Evolutionary conservation across 2,329 filamentous ascomycete genomes (phyloP).

Genomic region (Zarea fungicola): DNA sequence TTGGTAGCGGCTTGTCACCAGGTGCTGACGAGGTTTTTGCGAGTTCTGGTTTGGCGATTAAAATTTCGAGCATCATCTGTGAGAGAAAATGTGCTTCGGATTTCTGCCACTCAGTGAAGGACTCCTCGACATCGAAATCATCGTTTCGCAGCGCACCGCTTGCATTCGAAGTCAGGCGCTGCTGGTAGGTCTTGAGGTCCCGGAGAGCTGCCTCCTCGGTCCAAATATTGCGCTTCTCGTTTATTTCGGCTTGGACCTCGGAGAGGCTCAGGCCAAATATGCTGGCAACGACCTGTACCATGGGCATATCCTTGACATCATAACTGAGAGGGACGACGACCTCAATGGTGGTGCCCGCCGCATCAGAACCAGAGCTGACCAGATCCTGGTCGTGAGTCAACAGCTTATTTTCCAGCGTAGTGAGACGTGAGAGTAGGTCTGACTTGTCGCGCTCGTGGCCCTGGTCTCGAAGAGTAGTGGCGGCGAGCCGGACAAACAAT

Average conservation of each 20-base stretch:
- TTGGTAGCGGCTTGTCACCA: constrained; percentile 51
- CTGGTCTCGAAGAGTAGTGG: constrained; percentile 72
- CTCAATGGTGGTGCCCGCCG: constrained; percentile 57
- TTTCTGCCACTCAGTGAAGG: constrained; percentile 86
- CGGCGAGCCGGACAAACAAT: constrained; percentile 84
- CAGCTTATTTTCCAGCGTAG: constrained; percentile 85
- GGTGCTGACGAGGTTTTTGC: constrained; percentile 70
- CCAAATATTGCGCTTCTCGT: constrained; percentile 75
- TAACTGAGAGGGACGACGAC: constrained; percentile 79
- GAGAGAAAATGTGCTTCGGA: constrained; percentile 82
- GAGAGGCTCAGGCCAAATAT: constrained; percentile 78
- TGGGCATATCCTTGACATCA: constrained; percentile 93
- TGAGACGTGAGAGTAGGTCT: constrained; percentile 73
- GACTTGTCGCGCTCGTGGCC: constrained; percentile 81
- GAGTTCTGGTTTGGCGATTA: constrained; percentile 79
- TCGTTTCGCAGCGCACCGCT: constrained; percentile 70
- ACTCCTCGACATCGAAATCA: constrained; percentile 87
- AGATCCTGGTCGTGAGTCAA: constrained; percentile 92
- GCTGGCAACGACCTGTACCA: constrained; percentile 80
- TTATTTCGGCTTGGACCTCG: constrained; percentile 82
- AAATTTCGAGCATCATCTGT: constrained; percentile 87
- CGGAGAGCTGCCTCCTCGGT: constrained; percentile 85
- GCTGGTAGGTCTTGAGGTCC: constrained; percentile 91
- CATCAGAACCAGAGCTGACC: constrained; percentile 28
- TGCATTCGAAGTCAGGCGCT: constrained; percentile 75